A percentile compares a stretch with the other conserved stretches of the same genome.
Conservation (phyloP, 176 grass and related monocot genomes). For the Oryza longistaminata region DNA sequence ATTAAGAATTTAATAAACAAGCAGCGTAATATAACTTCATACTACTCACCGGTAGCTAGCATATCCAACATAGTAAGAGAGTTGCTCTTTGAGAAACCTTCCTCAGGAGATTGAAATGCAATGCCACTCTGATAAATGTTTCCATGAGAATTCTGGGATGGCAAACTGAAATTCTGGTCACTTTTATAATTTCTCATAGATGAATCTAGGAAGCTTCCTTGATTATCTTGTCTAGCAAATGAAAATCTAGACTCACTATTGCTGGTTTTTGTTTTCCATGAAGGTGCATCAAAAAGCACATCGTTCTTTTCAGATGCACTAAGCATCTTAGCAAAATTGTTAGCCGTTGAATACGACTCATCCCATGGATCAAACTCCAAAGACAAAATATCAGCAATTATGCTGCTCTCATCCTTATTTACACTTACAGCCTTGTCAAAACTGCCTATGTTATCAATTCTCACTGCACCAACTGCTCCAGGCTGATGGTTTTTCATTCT, state of each 20-base stretch:
- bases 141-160: constrained; percentile 51
- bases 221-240: constrained; percentile 92
- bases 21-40: neutral
- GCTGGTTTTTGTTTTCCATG: constrained; percentile 57
- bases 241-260: constrained; percentile 85
- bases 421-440: constrained; percentile 57
- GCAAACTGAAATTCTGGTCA: constrained; percentile 54
- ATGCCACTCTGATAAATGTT: constrained; percentile 50
- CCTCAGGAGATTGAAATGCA: constrained; percentile 49
- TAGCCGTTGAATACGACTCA: constrained; percentile 57
- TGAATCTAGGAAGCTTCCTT: constrained; percentile 49
- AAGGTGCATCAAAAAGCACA: constrained; percentile 33
- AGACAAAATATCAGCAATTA: constrained; percentile 85
- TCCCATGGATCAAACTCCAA: constrained; percentile 97
- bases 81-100: constrained; percentile 37
- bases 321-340: constrained; percentile 70
- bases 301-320: constrained; percentile 58
- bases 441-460: constrained; percentile 44
- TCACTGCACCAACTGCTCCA: constrained; percentile 36
- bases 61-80: constrained; percentile 41
- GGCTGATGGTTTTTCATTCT: constrained; percentile 36
- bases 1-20: neutral
- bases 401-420: constrained; percentile 81
- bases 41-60: constrained; percentile 50
- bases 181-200: constrained; percentile 47